Base-by-base conservation (phyloP, 2,329 filamentous ascomycete species). In the Coleophoma eucalyptorum region DNA sequence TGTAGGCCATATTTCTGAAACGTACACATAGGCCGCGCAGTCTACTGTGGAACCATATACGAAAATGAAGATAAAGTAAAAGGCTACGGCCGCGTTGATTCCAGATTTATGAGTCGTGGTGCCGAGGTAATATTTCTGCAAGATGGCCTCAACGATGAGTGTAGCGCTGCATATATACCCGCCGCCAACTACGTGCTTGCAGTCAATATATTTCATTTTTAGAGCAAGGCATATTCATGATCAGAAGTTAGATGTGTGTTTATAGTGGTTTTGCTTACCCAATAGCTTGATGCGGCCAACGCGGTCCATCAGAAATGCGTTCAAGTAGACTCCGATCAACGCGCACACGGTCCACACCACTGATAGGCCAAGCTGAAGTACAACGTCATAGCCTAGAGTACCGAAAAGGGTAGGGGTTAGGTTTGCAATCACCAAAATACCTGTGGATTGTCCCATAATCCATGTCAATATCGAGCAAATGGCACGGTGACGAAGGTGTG, bases 1-100 rank as follows among this genome's bases (percentile, higher is more conserved):
- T 3, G 65, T 69, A 6, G 65, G 66, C 60, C 63, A 68, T 26
- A 68, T 67, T 49, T 69, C 66, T 15, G 58, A 62, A 11, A 57
- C 58, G 43, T 69, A 69, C 15, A 66, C 63, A 40, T 67, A 67
- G 6, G 57, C 48, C 0, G 60, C 59, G 41, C 62, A 62, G 37
- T 66, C 64, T 33, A 64, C 53, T 15, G 60, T 62, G 4, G 51
- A 54, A 4, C 59, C 60, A 45, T 57, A 67, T 45, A 58, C 57
- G n/a, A 55, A 51, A 2, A 47, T 58, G 13, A 62, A 59, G 15
- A 61, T 55, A 49, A 62, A 60, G 26, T 50, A 50, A 7, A 53
- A 37, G 3, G 60, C 59, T 11, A 62, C 58, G 5, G 55, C 52
- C 2, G 60, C 62, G 31, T 60, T 62, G 41, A 61, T 56, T 2